These are phyloP conservation scores for Alternaria burnsii DNA, from an alignment of 2,329 filamentous ascomycete genomes.

Conservation along the genomic window DNA sequence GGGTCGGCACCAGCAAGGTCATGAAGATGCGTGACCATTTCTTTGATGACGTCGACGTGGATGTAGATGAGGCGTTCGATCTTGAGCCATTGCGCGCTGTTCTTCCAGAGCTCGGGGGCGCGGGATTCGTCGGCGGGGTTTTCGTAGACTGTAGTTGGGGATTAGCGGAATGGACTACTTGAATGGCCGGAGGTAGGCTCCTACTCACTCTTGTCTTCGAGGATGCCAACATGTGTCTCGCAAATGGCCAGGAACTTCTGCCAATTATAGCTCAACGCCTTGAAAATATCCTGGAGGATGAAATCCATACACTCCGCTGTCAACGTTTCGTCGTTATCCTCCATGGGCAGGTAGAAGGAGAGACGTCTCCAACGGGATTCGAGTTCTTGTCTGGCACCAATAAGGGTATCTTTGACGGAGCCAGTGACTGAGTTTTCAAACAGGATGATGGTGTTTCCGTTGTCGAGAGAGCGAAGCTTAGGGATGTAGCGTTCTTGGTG, in stretches of 20 bases:
- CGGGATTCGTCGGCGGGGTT: conserved; percentile 62
- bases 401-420: conserved; percentile 59
- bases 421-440: conserved; percentile 62
- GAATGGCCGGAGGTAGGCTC: background rate
- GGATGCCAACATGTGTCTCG: conserved; percentile 59
- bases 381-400: conserved; percentile 59
- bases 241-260: conserved; percentile 56
- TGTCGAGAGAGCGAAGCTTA: conserved; percentile 57
- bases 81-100: conserved; percentile 61
- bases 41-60: conserved; percentile 58
- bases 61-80: conserved; percentile 62
- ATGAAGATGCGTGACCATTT: conserved; percentile 55
- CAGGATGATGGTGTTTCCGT: conserved; percentile 60
- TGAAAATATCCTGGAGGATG: conserved; percentile 61
- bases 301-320: conserved; percentile 60
- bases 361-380: conserved; percentile 63
- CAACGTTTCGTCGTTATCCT: conserved; percentile 55
- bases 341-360: conserved; percentile 60
- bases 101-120: conserved; percentile 62
- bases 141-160: conserved; percentile 55
- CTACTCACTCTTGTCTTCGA: conserved; percentile 44
- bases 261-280: conserved; percentile 57
- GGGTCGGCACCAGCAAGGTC: conserved; percentile 52
- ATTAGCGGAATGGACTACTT: background rate
- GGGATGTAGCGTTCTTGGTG: conserved; percentile 51